phyloP scores from a whole-genome alignment of 2,329 filamentous ascomycete species.

The Raffaelea ambrosiae region DNA sequence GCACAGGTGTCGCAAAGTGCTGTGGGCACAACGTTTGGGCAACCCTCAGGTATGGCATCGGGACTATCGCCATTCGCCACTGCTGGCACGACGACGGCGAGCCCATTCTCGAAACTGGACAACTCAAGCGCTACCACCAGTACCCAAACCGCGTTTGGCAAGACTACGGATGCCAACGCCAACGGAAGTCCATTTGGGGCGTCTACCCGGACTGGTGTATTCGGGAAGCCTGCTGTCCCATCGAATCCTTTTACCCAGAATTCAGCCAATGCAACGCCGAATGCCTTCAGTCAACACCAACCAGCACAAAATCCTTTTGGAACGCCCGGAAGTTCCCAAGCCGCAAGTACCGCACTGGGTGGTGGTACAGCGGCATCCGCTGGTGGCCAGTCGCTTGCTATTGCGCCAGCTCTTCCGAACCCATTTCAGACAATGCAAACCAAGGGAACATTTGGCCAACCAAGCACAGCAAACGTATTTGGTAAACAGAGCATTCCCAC shows the following conservation, averaged over 20 bases:
- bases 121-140: slow-evolving; percentile 1
- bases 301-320: neutral
- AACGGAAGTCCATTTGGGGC: slow-evolving; percentile 5
- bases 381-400: too few species aligned
- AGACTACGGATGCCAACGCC: slow-evolving; percentile 2
- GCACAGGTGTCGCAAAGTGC: slow-evolving; percentile 22
- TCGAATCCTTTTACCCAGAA: neutral
- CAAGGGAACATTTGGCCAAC: slow-evolving; percentile 4
- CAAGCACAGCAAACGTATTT: slow-evolving; percentile 3
- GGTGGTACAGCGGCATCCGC: too few species aligned
- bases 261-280: neutral
- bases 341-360: too few species aligned
- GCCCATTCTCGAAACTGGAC: slow-evolving; percentile 24
- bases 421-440: slow-evolving; percentile 7
- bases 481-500: neutral
- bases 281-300: slow-evolving; percentile 1
- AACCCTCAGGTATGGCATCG: slow-evolving; percentile 20
- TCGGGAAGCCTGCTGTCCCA: slow-evolving; percentile 3
- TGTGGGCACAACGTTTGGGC: slow-evolving; percentile 16
- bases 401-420: neutral
- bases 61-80: slow-evolving; percentile 25
- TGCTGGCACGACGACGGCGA: slow-evolving; percentile 5
- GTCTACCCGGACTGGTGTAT: neutral
- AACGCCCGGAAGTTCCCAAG: neutral
- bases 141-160: slow-evolving; percentile 8